phyloP scores from a whole-genome alignment of 306 rosid genomes.

The Inga leiocalycina region DNA sequence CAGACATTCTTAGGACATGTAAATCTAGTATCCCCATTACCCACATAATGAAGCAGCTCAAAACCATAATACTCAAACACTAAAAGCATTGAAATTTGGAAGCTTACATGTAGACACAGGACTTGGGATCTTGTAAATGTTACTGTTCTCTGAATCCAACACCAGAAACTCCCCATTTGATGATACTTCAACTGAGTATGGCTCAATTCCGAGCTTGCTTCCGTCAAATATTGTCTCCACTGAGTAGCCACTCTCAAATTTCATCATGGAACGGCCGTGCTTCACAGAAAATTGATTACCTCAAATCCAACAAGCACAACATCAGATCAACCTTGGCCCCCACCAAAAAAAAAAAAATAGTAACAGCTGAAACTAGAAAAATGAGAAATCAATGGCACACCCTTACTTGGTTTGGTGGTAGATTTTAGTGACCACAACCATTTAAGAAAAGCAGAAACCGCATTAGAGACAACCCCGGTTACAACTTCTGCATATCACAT shows the following conservation, averaged over 20 bases:
- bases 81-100: background rate
- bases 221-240: slow-evolving; percentile 97
- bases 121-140: slow-evolving; percentile 76
- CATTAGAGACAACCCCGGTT: slow-evolving; percentile 80
- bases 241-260: slow-evolving; percentile 85
- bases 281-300: slow-evolving; percentile 58
- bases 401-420: slow-evolving; percentile 63
- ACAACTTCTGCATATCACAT: slow-evolving; percentile 63
- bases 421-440: slow-evolving; percentile 90
- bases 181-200: slow-evolving; percentile 70
- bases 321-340: slow-evolving; percentile 25
- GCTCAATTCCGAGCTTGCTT: slow-evolving; percentile 91
- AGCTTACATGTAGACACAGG: slow-evolving; percentile 80
- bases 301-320: slow-evolving; percentile 16
- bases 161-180: slow-evolving; percentile 80
- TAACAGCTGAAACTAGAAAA: slow-evolving; percentile 16
- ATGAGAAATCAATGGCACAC: slow-evolving; percentile 26
- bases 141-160: slow-evolving; percentile 89
- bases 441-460: slow-evolving; percentile 78
- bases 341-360: slow-evolving; percentile 21
- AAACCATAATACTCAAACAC: slow-evolving; percentile 7
- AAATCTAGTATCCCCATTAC: slow-evolving; percentile 30
- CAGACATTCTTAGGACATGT: slow-evolving; percentile 30
- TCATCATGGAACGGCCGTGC: slow-evolving; percentile 81
- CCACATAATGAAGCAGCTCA: slow-evolving; percentile 23